phyloP scores from a whole-genome alignment of 352 stramenopile genomes.

The Pythium folliculosum region DNA sequence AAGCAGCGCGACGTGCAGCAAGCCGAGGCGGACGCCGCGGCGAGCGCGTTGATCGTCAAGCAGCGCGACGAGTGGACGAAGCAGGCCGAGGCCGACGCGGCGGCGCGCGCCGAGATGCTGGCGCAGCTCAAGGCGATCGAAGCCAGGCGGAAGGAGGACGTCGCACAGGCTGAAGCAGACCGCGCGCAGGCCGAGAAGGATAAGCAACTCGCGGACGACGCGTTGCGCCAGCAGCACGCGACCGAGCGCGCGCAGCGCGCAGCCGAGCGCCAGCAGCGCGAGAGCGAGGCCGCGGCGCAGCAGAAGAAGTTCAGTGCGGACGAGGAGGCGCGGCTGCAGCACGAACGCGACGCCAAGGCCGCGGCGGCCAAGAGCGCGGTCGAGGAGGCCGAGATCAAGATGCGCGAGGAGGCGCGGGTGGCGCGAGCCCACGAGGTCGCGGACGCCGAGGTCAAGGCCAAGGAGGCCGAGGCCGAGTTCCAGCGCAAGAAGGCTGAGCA shows the following conservation, averaged over 20 bases:
- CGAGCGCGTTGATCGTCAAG: not conserved
- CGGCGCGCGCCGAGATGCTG: not conserved
- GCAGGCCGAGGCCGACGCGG: not conserved
- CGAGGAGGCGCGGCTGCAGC: not conserved
- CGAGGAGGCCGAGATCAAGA: not conserved
- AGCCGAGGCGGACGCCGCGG: not conserved
- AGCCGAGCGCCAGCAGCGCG: not conserved
- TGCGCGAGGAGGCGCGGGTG: not conserved
- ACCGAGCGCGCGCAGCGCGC: not conserved
- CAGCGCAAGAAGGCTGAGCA: slow-evolving; percentile 3
- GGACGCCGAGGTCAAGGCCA: not conserved
- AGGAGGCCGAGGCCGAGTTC: not conserved
- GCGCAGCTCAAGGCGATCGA: not conserved
- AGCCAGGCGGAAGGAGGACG: not conserved
- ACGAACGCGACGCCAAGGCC: not conserved
- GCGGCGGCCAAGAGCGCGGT: not conserved
- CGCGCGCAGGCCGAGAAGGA: not conserved
- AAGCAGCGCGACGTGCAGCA: not conserved
- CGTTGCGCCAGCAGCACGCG: not conserved
- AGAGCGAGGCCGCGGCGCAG: not conserved
- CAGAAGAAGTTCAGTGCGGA: not conserved
- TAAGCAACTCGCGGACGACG: not conserved
- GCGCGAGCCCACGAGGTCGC: not conserved
- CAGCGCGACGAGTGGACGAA: not conserved
- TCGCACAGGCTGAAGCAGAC: not conserved